phyloP scores from a whole-genome alignment of 257 asterid genomes.

The Nicotiana benthamiana region DNA sequence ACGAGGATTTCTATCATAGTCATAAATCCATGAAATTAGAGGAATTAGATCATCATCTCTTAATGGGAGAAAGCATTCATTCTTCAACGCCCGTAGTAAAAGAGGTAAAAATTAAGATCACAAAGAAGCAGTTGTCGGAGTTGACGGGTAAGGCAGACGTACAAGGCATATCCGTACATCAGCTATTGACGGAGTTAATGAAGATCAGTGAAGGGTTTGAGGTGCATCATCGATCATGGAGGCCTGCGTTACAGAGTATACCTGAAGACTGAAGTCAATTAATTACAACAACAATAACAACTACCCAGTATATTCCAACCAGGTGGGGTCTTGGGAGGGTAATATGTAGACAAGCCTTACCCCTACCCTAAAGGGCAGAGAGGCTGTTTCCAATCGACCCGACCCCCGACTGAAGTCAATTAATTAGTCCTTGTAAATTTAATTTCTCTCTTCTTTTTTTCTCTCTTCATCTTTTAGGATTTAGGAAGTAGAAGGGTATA shows the following conservation, averaged over 20 bases:
- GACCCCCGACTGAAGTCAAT: too few relatives aligned
- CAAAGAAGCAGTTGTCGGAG: constrained; percentile 45
- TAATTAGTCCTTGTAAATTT: background rate
- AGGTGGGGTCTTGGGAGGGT: too few relatives aligned
- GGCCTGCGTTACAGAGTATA: constrained; percentile 48
- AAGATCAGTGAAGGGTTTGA: constrained; percentile 19
- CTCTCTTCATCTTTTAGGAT: too few relatives aligned
- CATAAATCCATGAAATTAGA: background rate
- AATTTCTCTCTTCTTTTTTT: background rate
- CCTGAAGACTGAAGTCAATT: constrained; percentile 38
- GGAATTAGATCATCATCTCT: background rate
- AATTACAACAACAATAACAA: too few relatives aligned
- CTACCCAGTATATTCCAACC: too few relatives aligned
- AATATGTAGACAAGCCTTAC: too few relatives aligned
- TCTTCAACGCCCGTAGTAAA: background rate
- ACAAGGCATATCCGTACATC: constrained; percentile 29
- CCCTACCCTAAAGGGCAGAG: too few relatives aligned
- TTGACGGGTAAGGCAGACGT: constrained; percentile 25
- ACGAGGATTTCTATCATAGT: background rate
- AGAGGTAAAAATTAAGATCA: constrained; percentile 52
- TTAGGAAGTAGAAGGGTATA: background rate
- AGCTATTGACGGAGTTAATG: constrained; percentile 28
- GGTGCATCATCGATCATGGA: constrained; percentile 23
- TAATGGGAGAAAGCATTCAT: background rate
- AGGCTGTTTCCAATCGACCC: too few relatives aligned